Evolutionary conservation across 768 basidiomycete species (phyloP), one percentile per base, ranked within the genome.

Genomic region (Paxillus involutus): DNA sequence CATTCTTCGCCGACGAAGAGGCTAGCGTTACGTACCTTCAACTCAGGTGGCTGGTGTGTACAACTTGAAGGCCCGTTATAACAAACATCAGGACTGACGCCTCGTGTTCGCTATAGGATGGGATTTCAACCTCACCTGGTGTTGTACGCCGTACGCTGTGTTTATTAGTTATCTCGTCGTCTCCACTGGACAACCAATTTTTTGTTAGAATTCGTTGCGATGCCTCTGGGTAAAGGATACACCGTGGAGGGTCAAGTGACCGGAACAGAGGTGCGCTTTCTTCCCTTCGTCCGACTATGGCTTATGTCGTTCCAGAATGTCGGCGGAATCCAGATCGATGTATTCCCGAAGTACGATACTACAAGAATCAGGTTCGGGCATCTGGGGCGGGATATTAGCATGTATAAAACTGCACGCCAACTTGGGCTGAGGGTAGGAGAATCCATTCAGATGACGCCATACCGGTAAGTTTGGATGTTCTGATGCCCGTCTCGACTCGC

Each of bases 81-180:
- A 33, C 19, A 21, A 2, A 13, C 2, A 14, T 12, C 35, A 4
- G 13, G 35, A 19, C 16, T 19, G 9, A 32, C 8, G 45, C n/a
- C 12, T 16, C 16, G 12, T 16, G 17, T 35, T 42, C 12, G n/a
- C 11, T 33, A 8, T 33, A 47, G 45, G 65, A 68, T 41, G 65
- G 63, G 4, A 63, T 70, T 35, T 63, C 60, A 24, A 63, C 62
- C 6, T 48, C 59, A 17, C 59, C 61, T 2, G 63, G 65, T 39
- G 48, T 62, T 17, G 32, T 47, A 13, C 46, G 46, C 46, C 46
- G 46, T 47, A 47, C 29, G 45, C 12, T 9, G 11, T 26, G 26
- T 9, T 42, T 12, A 24, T 42, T 8, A 9, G 14, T 17, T 3
- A 10, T 17, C 33, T 9, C 19, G 13, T 11, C 1, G 6, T 17